A percentile compares a stretch with the other conserved stretches of the same genome.
Evolutionary conservation across 805 yeast genomes (phyloP).

Genomic region (Candida maesae): DNA sequence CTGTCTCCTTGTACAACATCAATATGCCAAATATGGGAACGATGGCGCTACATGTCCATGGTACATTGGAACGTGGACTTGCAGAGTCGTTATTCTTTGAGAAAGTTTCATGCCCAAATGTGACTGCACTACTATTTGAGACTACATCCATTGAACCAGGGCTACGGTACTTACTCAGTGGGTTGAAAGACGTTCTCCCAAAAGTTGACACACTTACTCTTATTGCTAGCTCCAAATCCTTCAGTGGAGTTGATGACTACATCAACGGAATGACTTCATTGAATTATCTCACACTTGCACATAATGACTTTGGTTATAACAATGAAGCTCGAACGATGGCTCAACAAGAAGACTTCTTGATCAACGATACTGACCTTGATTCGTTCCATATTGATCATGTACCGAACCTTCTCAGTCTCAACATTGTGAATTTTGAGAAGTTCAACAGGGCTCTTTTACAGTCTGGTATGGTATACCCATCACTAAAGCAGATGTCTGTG

Average conservation of each 20-base stretch:
- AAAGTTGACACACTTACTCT: background rate
- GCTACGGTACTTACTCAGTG: conserved; percentile 4
- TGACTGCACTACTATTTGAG: conserved; percentile 7
- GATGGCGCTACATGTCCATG: conserved; percentile 17
- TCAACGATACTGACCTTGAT: background rate
- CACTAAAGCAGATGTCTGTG: conserved; percentile 1
- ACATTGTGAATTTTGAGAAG: conserved; percentile 14
- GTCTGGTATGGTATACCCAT: conserved; percentile 5
- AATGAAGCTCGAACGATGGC: conserved; percentile 8
- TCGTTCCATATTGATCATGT: conserved; percentile 3
- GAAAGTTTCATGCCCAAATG: conserved; percentile 9
- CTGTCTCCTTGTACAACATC: conserved; percentile 12
- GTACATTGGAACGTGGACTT: conserved; percentile 18
- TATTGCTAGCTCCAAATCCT: conserved; percentile 12
- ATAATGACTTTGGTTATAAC: conserved; percentile 13
- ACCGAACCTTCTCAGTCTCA: conserved; percentile 4
- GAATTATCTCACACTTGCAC: conserved; percentile 1
- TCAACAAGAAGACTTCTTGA: conserved; percentile 3
- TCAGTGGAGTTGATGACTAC: conserved; percentile 6
- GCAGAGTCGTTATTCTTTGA: conserved; percentile 14
- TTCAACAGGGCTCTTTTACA: conserved; percentile 11
- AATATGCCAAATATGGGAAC: conserved; percentile 12
- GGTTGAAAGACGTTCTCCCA: background rate
- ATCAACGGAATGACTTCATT: conserved; percentile 5
- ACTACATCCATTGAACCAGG: conserved; percentile 12